phyloP scores from a whole-genome alignment of 2,329 filamentous ascomycete species.

The Fusarium begoniae region DNA sequence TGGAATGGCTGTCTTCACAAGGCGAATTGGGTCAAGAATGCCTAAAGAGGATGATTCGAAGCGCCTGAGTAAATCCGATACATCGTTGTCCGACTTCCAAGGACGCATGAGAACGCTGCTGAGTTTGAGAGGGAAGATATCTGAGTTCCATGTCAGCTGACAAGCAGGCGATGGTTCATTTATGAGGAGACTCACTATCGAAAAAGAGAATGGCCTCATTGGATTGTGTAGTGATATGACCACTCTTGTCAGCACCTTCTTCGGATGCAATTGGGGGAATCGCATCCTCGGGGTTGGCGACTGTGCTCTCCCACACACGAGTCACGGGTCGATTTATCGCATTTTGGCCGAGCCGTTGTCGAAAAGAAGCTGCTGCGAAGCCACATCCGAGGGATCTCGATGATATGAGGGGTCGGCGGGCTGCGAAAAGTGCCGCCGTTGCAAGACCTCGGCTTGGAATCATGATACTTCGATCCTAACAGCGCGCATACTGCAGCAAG shows the following conservation, averaged over 20 bases:
- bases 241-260: slow-evolving; percentile 70
- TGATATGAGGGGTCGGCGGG: slow-evolving; percentile 32
- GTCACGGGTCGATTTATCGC: not conserved
- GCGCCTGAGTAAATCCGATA: slow-evolving; percentile 60
- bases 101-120: slow-evolving; percentile 56
- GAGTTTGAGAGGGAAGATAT: slow-evolving; percentile 85
- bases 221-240: slow-evolving; percentile 79
- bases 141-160: slow-evolving; percentile 52
- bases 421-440: slow-evolving; percentile 36
- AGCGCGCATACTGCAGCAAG: slow-evolving; percentile 14
- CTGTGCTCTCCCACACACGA: slow-evolving; percentile 42
- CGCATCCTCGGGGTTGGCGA: slow-evolving; percentile 23
- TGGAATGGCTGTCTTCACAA: slow-evolving; percentile 71
- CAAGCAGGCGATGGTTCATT: not conserved
- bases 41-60: slow-evolving; percentile 63
- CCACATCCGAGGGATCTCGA: slow-evolving; percentile 12
- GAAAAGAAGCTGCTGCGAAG: slow-evolving; percentile 20
- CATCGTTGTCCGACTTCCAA: slow-evolving; percentile 59
- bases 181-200: slow-evolving; percentile 69
- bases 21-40: slow-evolving; percentile 60
- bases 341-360: slow-evolving; percentile 9
- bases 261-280: slow-evolving; percentile 23
- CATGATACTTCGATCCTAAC: slow-evolving; percentile 35
- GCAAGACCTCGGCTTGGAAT: slow-evolving; percentile 42
- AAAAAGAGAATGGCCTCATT: slow-evolving; percentile 91